phyloP scores from a whole-genome alignment of 345 rosid genomes.

The Melastoma malabathricum region DNA sequence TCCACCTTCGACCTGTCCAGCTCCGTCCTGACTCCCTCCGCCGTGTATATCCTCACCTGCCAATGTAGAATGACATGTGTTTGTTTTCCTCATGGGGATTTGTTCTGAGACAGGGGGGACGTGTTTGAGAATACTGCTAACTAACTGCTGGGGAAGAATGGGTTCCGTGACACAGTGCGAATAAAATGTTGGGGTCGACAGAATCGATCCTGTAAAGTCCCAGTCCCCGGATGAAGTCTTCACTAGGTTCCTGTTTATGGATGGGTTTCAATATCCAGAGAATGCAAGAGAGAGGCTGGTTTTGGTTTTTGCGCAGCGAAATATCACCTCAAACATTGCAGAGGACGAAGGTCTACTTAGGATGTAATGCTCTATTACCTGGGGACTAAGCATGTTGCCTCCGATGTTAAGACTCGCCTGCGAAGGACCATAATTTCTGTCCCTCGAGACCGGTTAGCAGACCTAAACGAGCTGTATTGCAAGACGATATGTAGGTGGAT shows the following conservation, averaged over 20 bases:
- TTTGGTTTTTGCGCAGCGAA: not conserved
- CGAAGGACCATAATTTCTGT: not conserved
- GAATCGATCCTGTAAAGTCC: constrained; percentile 52
- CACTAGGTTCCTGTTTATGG: constrained; percentile 41
- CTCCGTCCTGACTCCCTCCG: constrained; percentile 47
- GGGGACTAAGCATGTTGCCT: constrained; percentile 71
- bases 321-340: constrained; percentile 29
- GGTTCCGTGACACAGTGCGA: constrained; percentile 81
- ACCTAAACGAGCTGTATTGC: not conserved
- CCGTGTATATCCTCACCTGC: constrained; percentile 82
- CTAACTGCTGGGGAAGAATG: constrained; percentile 89
- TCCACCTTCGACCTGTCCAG: constrained; percentile 82
- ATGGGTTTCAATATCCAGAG: not conserved
- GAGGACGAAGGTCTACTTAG: constrained; percentile 44
- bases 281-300: too few relatives aligned
- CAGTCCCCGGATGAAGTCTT: constrained; percentile 42
- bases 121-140: not conserved
- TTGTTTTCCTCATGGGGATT: too few relatives aligned
- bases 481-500: not conserved
- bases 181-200: constrained; percentile 57
- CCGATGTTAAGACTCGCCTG: constrained; percentile 77
- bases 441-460: not conserved
- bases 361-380: constrained; percentile 69
- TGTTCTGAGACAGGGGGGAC: too few relatives aligned
- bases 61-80: too few relatives aligned